These are phyloP conservation scores for Talaromyces thailandensis DNA, from an alignment of 495 filamentous ascomycete species.

Conservation along the genomic window DNA sequence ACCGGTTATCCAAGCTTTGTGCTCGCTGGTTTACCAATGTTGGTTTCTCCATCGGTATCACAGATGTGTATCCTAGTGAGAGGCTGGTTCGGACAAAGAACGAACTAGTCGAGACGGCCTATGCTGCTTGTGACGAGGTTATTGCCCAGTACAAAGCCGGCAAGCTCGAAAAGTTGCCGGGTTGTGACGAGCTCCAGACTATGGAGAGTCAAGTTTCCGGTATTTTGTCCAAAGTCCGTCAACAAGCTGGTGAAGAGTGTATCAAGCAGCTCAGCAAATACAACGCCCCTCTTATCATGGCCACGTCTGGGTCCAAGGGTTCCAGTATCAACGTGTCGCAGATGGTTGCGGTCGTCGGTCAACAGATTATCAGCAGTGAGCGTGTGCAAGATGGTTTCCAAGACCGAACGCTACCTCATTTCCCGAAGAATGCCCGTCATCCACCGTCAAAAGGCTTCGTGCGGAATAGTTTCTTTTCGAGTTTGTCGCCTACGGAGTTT, in stretches of 20 bases:
- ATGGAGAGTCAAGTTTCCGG: conserved; percentile 87
- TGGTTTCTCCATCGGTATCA: conserved; percentile 94
- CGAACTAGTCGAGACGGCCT: conserved; percentile 66
- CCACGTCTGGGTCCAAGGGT: conserved; percentile 90
- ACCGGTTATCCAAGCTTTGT: conserved; percentile 81
- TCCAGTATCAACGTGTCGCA: conserved; percentile 97
- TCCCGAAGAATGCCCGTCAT: conserved; percentile 83
- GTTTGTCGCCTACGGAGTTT: conserved; percentile 84
- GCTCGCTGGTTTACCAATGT: conserved; percentile 81
- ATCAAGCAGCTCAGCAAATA: conserved; percentile 80
- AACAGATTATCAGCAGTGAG: conserved; percentile 90
- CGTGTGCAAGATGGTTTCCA: conserved; percentile 97
- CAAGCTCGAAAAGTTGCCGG: conserved; percentile 71
- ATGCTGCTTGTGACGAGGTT: conserved; percentile 72
- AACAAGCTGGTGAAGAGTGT: conserved; percentile 85
- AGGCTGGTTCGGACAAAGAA: conserved; percentile 62
- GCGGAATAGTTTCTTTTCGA: conserved; percentile 91
- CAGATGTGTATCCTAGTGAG: conserved; percentile 77
- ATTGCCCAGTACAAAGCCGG: conserved; percentile 72
- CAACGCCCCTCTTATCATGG: conserved; percentile 95
- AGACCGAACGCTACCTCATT: conserved; percentile 88
- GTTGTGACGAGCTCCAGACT: conserved; percentile 84
- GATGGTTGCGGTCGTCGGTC: conserved; percentile 95
- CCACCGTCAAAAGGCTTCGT: conserved; percentile 96
- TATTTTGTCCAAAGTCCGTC: conserved; percentile 82